Evolutionary conservation across 2,329 filamentous ascomycete genomes (phyloP), one percentile per base, ranked within the genome.

Genomic region (Cercospora sp.): DNA sequence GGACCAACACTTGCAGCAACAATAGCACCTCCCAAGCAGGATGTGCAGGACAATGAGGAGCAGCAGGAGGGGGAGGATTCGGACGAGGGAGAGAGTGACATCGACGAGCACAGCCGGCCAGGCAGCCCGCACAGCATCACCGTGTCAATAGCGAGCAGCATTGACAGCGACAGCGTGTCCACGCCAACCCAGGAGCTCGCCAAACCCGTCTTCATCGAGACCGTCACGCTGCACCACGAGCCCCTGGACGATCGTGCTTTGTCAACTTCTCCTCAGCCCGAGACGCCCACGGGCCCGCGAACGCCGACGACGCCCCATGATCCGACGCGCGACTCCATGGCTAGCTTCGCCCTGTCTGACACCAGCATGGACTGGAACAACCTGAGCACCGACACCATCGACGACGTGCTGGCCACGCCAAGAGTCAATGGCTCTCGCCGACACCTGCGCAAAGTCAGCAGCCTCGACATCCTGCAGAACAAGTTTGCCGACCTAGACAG

Each of bases 391-490:
- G 72, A 77, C 51, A 70, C 74, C 53, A 72, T 76, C 13, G 72
- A 75, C 45, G 75, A 77, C 58, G 74, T 73, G 18, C 69, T 77
- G 59, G 73, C 75, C 16, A 77, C 76, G 16, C 76, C 76, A 39
- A 67, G 73, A 12, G 75, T 74, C 23, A 71, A 65, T 26, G 69
- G 72, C 60, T 72, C 65, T 26, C 62, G 71, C 33, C 59, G 71
- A 36, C 76, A 78, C 65, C 65, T 73, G 33, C 69, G 76, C 5
- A 77, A 75, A 58, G 73, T 75, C 5, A 76, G 73, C 67, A 77
- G 74, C 62, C 66, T 78, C 23, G 77, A 78, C 65, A 77, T 77
- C 26, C 59, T 78, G 59, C 72, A 76, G 64, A 77, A 76, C 66
- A 72, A 69, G 20, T 76, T 74, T 71, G 67, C 73, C 33, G 70